Conservation (phyloP, 2,329 filamentous ascomycete genomes). For the Cercospora sp. region DNA sequence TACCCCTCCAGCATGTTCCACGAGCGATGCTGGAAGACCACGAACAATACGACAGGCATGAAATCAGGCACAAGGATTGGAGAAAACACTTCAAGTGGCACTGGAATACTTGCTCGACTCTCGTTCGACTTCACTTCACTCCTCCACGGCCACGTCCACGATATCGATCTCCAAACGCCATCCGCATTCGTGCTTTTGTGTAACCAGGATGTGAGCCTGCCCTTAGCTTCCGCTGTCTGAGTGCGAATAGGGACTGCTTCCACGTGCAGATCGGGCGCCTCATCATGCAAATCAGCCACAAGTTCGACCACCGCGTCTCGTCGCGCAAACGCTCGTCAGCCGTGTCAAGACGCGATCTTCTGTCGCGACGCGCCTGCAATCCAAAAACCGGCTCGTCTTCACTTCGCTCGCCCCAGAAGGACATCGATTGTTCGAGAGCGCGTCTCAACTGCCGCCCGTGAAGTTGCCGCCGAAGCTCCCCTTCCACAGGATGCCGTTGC, state of each 20-base stretch:
- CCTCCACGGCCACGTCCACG: not conserved
- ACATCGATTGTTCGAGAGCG: not conserved
- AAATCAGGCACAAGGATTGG: not conserved
- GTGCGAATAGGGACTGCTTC: conserved; percentile 7
- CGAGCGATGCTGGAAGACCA: not conserved
- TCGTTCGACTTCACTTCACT: not conserved
- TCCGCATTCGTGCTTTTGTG: not conserved
- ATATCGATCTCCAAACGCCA: not conserved
- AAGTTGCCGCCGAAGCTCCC: conserved; percentile 6
- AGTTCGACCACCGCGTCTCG: not conserved
- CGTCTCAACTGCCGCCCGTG: not conserved
- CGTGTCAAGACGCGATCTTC: not conserved
- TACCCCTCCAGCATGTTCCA: not conserved
- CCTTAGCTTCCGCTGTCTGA: conserved; percentile 3
- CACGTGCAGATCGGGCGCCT: conserved; percentile 8
- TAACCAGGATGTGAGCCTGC: conserved; percentile 11
- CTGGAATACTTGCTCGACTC: not conserved
- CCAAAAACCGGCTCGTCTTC: not conserved
- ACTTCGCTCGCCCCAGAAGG: not conserved
- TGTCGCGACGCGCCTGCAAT: not conserved
- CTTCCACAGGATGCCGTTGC: conserved; percentile 1
- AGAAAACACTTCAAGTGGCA: not conserved
- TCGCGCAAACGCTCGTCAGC: not conserved
- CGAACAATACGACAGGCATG: not conserved
- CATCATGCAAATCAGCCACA: not conserved